Evolutionary conservation across 768 basidiomycete genomes (phyloP).

Genomic region (Lentinula guzmanii): DNA sequence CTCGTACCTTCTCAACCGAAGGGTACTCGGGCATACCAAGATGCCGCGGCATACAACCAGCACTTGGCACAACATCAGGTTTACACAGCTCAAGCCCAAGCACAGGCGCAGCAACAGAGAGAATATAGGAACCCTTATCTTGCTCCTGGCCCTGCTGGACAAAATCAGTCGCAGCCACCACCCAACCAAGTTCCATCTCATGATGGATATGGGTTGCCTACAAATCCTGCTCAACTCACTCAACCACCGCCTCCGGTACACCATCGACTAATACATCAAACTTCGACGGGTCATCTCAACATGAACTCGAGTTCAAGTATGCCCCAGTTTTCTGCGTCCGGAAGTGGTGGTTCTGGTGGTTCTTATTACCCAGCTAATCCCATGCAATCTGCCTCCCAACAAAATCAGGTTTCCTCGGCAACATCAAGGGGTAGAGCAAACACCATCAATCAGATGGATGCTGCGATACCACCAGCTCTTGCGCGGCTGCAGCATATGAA

Average conservation of each 20-base stretch:
- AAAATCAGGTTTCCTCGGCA: background rate
- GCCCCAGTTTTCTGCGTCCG: conserved; percentile 20
- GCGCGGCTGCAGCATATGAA: conserved; percentile 88
- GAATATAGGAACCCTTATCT: conserved; percentile 78
- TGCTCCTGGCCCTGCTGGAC: conserved; percentile 36
- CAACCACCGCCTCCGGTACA: conserved; percentile 25
- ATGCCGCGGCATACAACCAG: conserved; percentile 92
- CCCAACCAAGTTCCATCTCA: conserved; percentile 19
- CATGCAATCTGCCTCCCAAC: background rate
- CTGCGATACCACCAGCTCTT: conserved; percentile 83
- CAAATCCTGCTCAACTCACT: conserved; percentile 26
- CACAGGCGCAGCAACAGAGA: conserved; percentile 58
- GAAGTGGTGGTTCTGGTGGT: conserved; percentile 43
- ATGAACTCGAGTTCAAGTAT: conserved; percentile 31
- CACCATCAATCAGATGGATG: conserved; percentile 88
- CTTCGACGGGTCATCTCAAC: conserved; percentile 31
- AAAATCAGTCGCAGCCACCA: conserved; percentile 18
- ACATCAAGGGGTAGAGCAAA: conserved; percentile 67
- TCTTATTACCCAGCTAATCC: conserved; percentile 61
- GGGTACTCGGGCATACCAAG: conserved; percentile 80
- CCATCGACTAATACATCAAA: conserved; percentile 44
- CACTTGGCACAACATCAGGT: conserved; percentile 93
- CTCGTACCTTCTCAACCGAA: conserved; percentile 86
- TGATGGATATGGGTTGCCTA: conserved; percentile 21
- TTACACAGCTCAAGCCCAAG: conserved; percentile 82